A percentile compares a stretch with the other conserved stretches of the same genome.
Evolutionary conservation across 1,284 basidiomycete genomes (phyloP).

Genomic region (Crepidotus sp.): DNA sequence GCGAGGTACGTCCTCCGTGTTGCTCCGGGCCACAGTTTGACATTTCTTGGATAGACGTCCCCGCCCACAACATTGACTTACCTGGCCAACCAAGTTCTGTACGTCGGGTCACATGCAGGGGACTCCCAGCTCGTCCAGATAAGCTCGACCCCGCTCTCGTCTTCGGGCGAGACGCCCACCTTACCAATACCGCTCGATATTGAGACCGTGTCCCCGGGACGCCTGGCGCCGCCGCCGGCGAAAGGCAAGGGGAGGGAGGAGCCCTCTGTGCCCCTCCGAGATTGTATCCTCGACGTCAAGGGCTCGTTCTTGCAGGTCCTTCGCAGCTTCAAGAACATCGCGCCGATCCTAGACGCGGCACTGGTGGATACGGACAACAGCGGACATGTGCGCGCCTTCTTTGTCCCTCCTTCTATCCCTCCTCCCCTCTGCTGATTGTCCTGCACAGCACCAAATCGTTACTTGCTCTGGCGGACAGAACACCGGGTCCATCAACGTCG

Average conservation of each 20-base stretch:
- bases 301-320: constrained; percentile 51
- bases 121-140: constrained; percentile 74
- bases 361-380: constrained; percentile 69
- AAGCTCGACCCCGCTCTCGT: constrained; percentile 33
- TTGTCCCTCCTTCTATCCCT: neutral
- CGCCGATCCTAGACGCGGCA: constrained; percentile 81
- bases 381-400: constrained; percentile 60
- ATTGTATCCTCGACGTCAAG: constrained; percentile 41
- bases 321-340: constrained; percentile 71
- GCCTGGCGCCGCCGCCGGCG: constrained; percentile 18
- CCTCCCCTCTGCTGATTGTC: constrained; percentile 6
- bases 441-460: constrained; percentile 63
- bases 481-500: constrained; percentile 72
- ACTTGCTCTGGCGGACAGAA: constrained; percentile 84
- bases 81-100: constrained; percentile 67
- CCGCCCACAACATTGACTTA: constrained; percentile 71
- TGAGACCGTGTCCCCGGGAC: constrained; percentile 29
- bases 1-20: constrained; percentile 46
- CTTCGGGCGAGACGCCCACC: constrained; percentile 33
- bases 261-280: constrained; percentile 25
- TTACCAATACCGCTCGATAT: constrained; percentile 44
- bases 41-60: constrained; percentile 45
- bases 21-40: neutral
- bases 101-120: constrained; percentile 76
- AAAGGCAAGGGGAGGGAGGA: constrained; percentile 16